Conservation (phyloP, 2,329 filamentous ascomycete species). For the Camillea tinctor region DNA sequence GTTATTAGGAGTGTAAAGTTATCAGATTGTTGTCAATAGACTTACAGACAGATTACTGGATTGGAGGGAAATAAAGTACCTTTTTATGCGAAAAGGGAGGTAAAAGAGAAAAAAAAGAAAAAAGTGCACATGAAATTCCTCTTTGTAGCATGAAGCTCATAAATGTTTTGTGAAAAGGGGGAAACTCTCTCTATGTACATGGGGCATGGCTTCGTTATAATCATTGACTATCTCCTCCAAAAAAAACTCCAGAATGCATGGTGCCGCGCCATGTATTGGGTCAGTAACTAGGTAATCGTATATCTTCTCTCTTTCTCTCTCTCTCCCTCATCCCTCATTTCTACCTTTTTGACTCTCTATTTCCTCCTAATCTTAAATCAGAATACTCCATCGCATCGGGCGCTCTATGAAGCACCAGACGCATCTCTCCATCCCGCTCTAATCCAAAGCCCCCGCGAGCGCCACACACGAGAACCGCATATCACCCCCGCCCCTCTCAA, state of each 20-base stretch:
- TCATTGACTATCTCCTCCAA: neutral
- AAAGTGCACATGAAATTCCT: too few species aligned
- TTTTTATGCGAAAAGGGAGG: too few species aligned
- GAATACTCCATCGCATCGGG: neutral
- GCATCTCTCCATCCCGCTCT: conserved; percentile 4
- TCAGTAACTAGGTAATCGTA: neutral
- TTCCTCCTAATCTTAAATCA: neutral
- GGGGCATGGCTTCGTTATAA: neutral
- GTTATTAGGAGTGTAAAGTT: too few species aligned
- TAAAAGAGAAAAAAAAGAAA: too few species aligned
- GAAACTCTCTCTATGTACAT: neutral
- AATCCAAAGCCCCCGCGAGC: conserved; percentile 52
- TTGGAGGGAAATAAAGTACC: too few species aligned
- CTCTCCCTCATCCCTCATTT: neutral
- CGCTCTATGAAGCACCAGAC: too few species aligned
- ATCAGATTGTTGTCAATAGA: too few species aligned
- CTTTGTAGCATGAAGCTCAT: too few species aligned
- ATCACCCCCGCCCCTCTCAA: conserved; percentile 55
- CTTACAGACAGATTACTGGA: too few species aligned
- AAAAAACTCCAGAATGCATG: neutral
- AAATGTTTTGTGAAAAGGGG: too few species aligned
- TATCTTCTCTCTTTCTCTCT: neutral
- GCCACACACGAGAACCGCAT: conserved; percentile 60
- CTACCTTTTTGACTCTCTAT: neutral
- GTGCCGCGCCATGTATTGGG: neutral